These are phyloP conservation scores for Leucosporidium yakuticum DNA, from an alignment of 768 basidiomycete species.

Conservation along the genomic window DNA sequence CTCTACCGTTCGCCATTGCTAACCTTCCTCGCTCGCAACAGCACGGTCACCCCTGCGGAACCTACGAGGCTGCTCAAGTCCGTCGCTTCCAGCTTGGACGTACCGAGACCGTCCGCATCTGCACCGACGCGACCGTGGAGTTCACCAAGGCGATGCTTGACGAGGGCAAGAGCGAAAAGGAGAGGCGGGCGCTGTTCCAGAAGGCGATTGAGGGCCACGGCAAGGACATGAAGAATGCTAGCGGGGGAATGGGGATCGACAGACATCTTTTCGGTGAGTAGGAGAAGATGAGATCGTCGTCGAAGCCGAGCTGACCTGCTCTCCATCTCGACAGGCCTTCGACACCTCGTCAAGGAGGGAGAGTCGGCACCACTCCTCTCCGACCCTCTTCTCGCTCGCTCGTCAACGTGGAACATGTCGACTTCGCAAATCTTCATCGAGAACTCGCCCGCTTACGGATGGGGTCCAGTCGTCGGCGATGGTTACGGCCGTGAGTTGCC, in stretches of 20 bases:
- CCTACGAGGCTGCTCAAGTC: conserved; percentile 88
- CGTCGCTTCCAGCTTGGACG: conserved; percentile 80
- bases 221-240: conserved; percentile 79
- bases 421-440: conserved; percentile 66
- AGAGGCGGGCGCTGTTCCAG: conserved; percentile 59
- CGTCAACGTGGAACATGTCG: conserved; percentile 84
- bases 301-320: conserved; percentile 46
- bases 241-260: conserved; percentile 86
- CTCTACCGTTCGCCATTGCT: no score
- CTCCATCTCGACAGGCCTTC: background rate
- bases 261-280: conserved; percentile 73
- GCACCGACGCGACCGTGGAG: conserved; percentile 70
- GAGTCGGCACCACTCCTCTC: conserved; percentile 49
- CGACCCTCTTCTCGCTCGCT: conserved; percentile 53
- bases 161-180: conserved; percentile 54
- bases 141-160: conserved; percentile 85
- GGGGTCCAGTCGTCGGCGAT: conserved; percentile 86
- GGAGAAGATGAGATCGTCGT: conserved; percentile 41
- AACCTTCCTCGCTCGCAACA: background rate
- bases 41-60: conserved; percentile 23
- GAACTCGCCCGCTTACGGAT: conserved; percentile 47
- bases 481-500: conserved; percentile 64
- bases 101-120: conserved; percentile 86
- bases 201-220: conserved; percentile 69
- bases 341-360: conserved; percentile 60